Percentiles rank a stretch among this genome's conserved stretches.
Evolutionary conservation across 371 early-diverging fungal genomes (phyloP).

Genomic region (Mortierella sp.): DNA sequence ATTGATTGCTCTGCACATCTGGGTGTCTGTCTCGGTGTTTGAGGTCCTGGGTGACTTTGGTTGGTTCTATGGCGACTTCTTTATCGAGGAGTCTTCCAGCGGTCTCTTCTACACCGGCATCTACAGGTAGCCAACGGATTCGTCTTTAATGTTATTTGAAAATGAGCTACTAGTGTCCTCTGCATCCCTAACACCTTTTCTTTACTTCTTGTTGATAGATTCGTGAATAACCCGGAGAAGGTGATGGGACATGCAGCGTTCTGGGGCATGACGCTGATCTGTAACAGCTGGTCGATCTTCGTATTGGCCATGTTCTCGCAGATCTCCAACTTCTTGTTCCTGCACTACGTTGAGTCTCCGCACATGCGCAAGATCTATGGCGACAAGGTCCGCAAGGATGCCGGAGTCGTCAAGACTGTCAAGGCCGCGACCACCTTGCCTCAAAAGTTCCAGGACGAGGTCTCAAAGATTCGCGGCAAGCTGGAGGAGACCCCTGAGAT

Average conservation of each 20-base stretch:
- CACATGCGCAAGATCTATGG: constrained; percentile 86
- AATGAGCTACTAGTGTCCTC: neutral
- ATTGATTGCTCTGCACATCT: constrained; percentile 86
- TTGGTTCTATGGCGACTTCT: constrained; percentile 94
- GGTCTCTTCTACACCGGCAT: constrained; percentile 85
- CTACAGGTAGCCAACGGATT: constrained; percentile 69
- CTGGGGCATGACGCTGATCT: constrained; percentile 91
- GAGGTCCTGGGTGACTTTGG: constrained; percentile 93
- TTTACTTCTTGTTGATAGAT: constrained; percentile 57
- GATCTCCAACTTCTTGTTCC: constrained; percentile 80
- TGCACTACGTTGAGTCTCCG: constrained; percentile 84
- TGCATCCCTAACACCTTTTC: neutral
- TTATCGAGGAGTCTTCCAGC: constrained; percentile 76
- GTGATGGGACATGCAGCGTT: constrained; percentile 90
- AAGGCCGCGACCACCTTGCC: constrained; percentile 55
- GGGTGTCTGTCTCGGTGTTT: constrained; percentile 88
- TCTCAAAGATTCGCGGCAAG: constrained; percentile 37
- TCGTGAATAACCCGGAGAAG: constrained; percentile 92
- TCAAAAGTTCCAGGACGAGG: constrained; percentile 55
- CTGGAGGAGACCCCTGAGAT: constrained; percentile 49
- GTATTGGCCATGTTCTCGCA: constrained; percentile 88
- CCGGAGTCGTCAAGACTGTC: constrained; percentile 76
- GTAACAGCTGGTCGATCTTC: constrained; percentile 82
- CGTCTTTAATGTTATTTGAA: neutral
- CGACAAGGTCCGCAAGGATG: constrained; percentile 79